These are phyloP conservation scores for Coemansia sp. DNA, from an alignment of 371 early-diverging fungal species.

Conservation along the genomic window DNA sequence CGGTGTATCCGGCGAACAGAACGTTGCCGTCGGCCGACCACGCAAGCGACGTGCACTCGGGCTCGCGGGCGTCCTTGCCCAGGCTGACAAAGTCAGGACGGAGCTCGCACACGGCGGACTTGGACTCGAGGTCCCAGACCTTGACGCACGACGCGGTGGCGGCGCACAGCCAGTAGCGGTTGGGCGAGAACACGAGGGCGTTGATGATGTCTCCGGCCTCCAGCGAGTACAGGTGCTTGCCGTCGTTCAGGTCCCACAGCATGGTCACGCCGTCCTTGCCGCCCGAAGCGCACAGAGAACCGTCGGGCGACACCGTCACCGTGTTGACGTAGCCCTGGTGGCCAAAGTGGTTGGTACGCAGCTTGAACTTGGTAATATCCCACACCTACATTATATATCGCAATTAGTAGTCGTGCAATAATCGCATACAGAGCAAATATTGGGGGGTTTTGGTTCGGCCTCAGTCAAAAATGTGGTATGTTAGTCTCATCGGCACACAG, in stretches of 20 bases:
- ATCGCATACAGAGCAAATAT: too few species aligned
- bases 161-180: conserved; percentile 99
- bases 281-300: conserved; percentile 99
- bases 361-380: conserved; percentile 97
- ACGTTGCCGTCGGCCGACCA: conserved; percentile 98
- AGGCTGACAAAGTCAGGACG: conserved; percentile 81
- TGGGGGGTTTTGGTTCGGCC: neutral
- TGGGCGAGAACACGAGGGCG: conserved; percentile 97
- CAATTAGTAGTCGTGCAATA: neutral
- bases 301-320: conserved; percentile 98
- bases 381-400: conserved; percentile 69
- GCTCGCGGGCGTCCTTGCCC: conserved; percentile 74
- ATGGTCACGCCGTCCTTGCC: conserved; percentile 98
- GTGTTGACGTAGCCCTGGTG: conserved; percentile 98
- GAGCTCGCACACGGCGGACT: conserved; percentile 94
- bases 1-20: conserved; percentile 98
- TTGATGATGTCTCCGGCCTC: conserved; percentile 95
- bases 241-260: conserved; percentile 99
- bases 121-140: conserved; percentile 99
- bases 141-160: conserved; percentile 95
- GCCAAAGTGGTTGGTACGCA: conserved; percentile 98
- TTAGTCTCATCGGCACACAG: conserved; percentile 50
- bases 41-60: conserved; percentile 92
- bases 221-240: conserved; percentile 98
- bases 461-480: conserved; percentile 16